These are phyloP conservation scores for Magnaporthales sp. DNA, from an alignment of 2,329 filamentous ascomycete species.

Conservation along the genomic window DNA sequence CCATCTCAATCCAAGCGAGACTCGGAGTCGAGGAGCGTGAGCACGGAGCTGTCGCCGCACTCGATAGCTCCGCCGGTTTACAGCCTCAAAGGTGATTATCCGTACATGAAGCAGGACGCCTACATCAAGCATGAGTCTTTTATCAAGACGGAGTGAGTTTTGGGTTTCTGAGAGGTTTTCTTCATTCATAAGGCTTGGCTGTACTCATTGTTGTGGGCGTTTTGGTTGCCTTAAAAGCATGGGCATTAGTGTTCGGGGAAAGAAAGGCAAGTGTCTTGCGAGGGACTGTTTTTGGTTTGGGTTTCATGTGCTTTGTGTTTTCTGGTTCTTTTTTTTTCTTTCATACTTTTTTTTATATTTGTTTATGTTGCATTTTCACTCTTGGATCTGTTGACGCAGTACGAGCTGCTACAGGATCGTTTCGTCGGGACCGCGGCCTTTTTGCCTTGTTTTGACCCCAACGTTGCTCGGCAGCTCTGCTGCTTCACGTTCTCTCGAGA, in stretches of 20 bases:
- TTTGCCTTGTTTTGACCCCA: not conserved
- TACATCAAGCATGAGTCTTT: constrained; percentile 1
- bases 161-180: not conserved
- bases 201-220: not conserved
- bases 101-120: not conserved
- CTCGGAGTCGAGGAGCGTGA: not conserved
- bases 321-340: not conserved
- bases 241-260: not conserved
- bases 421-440: not conserved
- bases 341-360: not conserved
- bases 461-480: not conserved
- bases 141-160: not conserved
- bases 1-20: not conserved
- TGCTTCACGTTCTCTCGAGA: constrained; percentile 1
- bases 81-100: not conserved
- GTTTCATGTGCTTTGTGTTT: not conserved
- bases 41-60: not conserved
- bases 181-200: not conserved
- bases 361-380: not conserved
- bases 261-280: constrained; percentile 1
- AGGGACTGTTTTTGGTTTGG: not conserved
- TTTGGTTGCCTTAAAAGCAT: not conserved
- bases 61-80: not conserved
- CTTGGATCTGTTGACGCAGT: constrained; percentile 1
- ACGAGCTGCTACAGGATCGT: not conserved